Base-by-base conservation (phyloP, 2,329 filamentous ascomycete species). In the Nannizziopsis barbatae region DNA sequence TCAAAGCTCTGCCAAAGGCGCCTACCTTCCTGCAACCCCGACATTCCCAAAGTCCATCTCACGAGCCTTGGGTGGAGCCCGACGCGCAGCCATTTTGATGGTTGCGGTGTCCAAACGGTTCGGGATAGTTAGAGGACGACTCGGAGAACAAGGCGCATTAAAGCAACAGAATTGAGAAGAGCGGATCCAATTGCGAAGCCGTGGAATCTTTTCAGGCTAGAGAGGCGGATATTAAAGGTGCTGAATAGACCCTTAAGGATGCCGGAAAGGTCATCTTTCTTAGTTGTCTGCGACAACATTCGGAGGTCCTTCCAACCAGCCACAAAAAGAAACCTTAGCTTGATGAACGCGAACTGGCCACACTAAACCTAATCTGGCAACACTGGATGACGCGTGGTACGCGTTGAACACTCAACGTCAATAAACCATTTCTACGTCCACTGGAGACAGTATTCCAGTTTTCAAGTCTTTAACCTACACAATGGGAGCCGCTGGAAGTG, bases 11-110 rank as follows among this genome's bases (percentile, higher is more conserved):
- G 11, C n/a, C 12, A 39, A 18, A 18, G 35, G 18, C 22, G 15
- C 22, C 15, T 60, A 72, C 70, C 70, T 67, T 63, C 71, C 71
- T 47, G 62, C 61, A 52, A 66, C 71, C 32, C 71, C 71, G 43
- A 73, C 62, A 53, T 71, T 70, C 35, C 69, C 70, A 54, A 69
- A 73, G 53, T 73, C 69, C 55, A 67, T 67, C 45, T 71, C 68
- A 60, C 69, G 69, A 50, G 64, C 56, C 58, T 69, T 70, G 35
- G 59, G 57, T 42, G 62, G 60, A 50, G 63, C 64, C 55, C 67
- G 62, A 52, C 64, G 62, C 59, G 66, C 65, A 57, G 51, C 51
- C 51, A 52, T 52, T n/a, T 27, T 50, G 33, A 14, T 22, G 1
- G 3, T 42, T 3, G 37, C 1, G 20, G 20, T 31, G 32, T 22